Conservation (phyloP, 192 early-diverging fungal genomes). For the Linnemannia exigua region DNA sequence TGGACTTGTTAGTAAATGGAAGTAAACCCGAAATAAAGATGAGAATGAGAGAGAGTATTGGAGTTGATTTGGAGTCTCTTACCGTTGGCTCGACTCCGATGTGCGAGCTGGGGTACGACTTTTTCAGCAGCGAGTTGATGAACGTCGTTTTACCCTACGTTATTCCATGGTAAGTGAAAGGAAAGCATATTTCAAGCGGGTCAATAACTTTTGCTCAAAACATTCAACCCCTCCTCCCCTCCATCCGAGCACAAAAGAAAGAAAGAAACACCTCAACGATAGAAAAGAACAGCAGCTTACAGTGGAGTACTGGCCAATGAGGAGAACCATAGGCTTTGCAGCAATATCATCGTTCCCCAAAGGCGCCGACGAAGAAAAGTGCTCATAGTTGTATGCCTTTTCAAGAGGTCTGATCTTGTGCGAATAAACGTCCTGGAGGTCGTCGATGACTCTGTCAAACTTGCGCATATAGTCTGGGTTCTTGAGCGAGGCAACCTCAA, state of each 20-base stretch:
- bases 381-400: constrained; percentile 78
- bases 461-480: constrained; percentile 54
- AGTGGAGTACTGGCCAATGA: constrained; percentile 88
- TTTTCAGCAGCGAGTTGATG: constrained; percentile 81
- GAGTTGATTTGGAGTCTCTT: neutral
- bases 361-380: constrained; percentile 77
- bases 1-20: neutral
- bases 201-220: too few species aligned
- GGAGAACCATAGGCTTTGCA: constrained; percentile 87
- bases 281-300: constrained; percentile 26
- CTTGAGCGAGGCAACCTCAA: constrained; percentile 58
- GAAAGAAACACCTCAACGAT: neutral
- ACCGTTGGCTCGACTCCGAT: constrained; percentile 84
- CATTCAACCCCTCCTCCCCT: too few species aligned
- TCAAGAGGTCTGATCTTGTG: constrained; percentile 81
- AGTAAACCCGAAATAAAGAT: neutral
- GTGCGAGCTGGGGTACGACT: constrained; percentile 83
- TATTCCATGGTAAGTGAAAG: neutral
- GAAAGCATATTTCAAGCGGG: neutral
- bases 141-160: constrained; percentile 84
- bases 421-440: constrained; percentile 75
- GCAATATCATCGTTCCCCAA: constrained; percentile 81
- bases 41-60: too few species aligned
- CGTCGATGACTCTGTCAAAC: constrained; percentile 66
- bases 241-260: neutral